Conservation (phyloP, 2,329 filamentous ascomycete genomes). For the Diaporthe destruens region DNA sequence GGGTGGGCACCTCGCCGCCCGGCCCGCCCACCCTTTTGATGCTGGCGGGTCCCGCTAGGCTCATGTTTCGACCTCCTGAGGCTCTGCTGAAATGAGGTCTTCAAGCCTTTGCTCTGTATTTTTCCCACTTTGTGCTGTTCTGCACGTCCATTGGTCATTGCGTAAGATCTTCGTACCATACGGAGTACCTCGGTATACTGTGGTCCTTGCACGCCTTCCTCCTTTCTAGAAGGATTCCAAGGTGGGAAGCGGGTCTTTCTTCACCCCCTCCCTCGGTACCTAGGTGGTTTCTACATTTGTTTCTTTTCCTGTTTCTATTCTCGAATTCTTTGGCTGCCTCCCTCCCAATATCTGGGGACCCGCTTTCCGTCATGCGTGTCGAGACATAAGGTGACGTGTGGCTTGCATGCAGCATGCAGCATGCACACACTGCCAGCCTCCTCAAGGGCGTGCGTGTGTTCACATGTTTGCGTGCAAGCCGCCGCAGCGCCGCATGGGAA, state of each 20-base stretch:
- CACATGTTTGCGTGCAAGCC: background rate
- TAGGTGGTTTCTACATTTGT: background rate
- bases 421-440: conserved; percentile 24
- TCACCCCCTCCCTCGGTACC: background rate
- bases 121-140: background rate
- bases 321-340: conserved; percentile 8
- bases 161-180: conserved; percentile 15
- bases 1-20: conserved; percentile 21
- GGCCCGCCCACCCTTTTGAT: conserved; percentile 35
- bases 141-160: conserved; percentile 1
- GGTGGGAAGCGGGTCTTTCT: conserved; percentile 18
- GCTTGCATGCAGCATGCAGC: background rate
- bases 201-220: conserved; percentile 16
- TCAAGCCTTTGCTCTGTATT: conserved; percentile 33
- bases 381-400: conserved; percentile 26
- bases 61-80: conserved; percentile 31
- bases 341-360: background rate
- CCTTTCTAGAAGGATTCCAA: conserved; percentile 30
- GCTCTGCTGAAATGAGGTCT: conserved; percentile 37
- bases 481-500: conserved; percentile 6
- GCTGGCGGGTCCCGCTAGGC: conserved; percentile 34
- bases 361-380: conserved; percentile 25
- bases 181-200: background rate
- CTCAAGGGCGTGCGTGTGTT: background rate
- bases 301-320: conserved; percentile 3